Evolutionary conservation across 306 rosid genomes (phyloP), one percentile per base, ranked within the genome.

Genomic region (cucumber (Cucumis sativus)): DNA sequence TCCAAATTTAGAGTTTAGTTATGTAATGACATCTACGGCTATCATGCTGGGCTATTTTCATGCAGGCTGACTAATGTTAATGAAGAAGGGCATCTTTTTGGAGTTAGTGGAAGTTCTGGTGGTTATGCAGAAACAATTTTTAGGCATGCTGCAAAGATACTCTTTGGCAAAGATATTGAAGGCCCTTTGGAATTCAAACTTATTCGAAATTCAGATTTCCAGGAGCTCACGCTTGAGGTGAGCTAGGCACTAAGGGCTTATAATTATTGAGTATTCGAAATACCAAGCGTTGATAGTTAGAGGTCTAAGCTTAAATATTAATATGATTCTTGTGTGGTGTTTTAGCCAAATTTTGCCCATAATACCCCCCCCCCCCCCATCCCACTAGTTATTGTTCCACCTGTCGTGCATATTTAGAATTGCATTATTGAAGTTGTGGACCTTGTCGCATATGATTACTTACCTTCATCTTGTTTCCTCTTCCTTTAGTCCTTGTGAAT

Each of bases 41-140:
- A 12, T 75, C 33, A 43, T 77, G 70, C 75, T 60, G 40, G 66
- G 66, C 52, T 72, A 54, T 79, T 58, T 82, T 78, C 79, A 66
- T 75, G 81, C 90, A 95, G 97, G 84, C 71, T 95, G 82, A 85
- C 97, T 61, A 90, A 92, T 84, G 81, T 89, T 78, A 85, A 84
- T 60, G 93, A 86, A 67, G 97, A 88, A 64, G 97, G 91, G 59
- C 39, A 81, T 80, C 91, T 92, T 25, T 88, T 88, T 75, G 97
- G 98, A 74, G 98, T 92, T 65, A 73, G 9, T 23, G 98, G 98
- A 84, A 87, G 96, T 87, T 92, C 96, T 66, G 97, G 98, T 59
- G 97, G 97, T 78, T 95, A 95, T 85, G 97, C 92, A 5, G 96
- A 90, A 90, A 90, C 93, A 61, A 82, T 95, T 58, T 95, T 92